Evolutionary conservation across 768 basidiomycete genomes (phyloP).

Genomic region (Paxillus involutus): DNA sequence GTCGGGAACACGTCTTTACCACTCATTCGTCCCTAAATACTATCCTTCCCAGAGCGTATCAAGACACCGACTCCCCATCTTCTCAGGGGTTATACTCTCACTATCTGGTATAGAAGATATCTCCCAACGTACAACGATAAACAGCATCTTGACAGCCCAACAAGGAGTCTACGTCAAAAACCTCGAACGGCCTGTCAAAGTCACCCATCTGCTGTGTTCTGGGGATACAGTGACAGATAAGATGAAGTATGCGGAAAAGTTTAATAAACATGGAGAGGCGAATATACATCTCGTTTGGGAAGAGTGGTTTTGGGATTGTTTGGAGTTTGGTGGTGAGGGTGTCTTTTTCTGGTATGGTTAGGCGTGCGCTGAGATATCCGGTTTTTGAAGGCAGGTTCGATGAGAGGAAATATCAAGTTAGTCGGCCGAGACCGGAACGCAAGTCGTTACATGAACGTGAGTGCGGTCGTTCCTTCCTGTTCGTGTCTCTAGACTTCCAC

Average conservation of each 20-base stretch:
- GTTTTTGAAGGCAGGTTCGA: slow-evolving; percentile 55
- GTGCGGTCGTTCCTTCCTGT: slow-evolving; percentile 1
- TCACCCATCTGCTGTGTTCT: slow-evolving; percentile 70
- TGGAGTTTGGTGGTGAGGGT: slow-evolving; percentile 65
- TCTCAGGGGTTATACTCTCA: slow-evolving; percentile 67
- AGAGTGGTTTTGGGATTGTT: slow-evolving; percentile 95
- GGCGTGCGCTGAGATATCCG: not conserved
- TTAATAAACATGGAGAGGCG: slow-evolving; percentile 67
- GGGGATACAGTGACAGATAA: slow-evolving; percentile 69
- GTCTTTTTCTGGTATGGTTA: not conserved
- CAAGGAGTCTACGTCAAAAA: slow-evolving; percentile 74
- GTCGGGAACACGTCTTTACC: slow-evolving; percentile 36
- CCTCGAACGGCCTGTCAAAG: slow-evolving; percentile 72
- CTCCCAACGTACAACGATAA: slow-evolving; percentile 59
- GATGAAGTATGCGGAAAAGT: slow-evolving; percentile 76
- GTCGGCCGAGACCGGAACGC: slow-evolving; percentile 59
- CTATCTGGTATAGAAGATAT: slow-evolving; percentile 75
- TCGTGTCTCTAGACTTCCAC: not conserved
- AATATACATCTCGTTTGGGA: slow-evolving; percentile 85
- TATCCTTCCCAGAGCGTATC: slow-evolving; percentile 48
- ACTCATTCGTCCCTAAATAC: not conserved
- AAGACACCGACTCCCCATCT: slow-evolving; percentile 67
- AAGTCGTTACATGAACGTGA: slow-evolving; percentile 32
- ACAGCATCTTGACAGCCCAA: slow-evolving; percentile 53
- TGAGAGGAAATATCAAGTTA: slow-evolving; percentile 58